phyloP scores from a whole-genome alignment of 163 green algal genomes.

The Volvox carteri region DNA sequence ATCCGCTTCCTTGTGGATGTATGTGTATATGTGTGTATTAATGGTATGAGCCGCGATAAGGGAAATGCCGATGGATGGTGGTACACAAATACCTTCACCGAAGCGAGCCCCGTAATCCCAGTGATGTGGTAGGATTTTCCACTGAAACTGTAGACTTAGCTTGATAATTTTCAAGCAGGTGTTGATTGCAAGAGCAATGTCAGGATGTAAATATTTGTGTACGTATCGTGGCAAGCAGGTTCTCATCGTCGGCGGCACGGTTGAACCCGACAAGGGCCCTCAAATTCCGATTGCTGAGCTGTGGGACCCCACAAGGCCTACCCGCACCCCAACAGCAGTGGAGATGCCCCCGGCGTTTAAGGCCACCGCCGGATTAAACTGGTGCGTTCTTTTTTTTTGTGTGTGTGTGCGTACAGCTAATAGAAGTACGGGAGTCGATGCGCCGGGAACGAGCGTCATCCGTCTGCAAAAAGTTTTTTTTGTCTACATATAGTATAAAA shows the following conservation, averaged over 20 bases:
- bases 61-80: no score
- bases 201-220: not conserved
- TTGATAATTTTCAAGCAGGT: no score
- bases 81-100: no score
- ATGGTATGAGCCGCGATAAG: no score
- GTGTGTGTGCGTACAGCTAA: not conserved
- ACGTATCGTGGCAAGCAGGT: not conserved
- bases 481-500: not conserved
- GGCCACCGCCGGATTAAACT: not conserved
- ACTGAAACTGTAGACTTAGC: no score
- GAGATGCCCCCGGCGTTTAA: not conserved
- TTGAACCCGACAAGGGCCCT: not conserved
- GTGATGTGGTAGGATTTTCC: no score
- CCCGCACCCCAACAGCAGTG: not conserved
- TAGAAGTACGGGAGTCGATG: not conserved
- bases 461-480: no score
- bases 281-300: not conserved
- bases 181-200: no score
- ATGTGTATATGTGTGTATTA: not conserved
- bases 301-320: not conserved
- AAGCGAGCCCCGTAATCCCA: no score
- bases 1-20: not conserved
- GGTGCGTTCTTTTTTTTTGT: not conserved
- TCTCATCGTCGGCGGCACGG: conserved; percentile 4
- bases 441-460: no score